Evolutionary conservation across 371 early-diverging fungal genomes (phyloP).

Genomic region (Synchytrium microbalum): DNA sequence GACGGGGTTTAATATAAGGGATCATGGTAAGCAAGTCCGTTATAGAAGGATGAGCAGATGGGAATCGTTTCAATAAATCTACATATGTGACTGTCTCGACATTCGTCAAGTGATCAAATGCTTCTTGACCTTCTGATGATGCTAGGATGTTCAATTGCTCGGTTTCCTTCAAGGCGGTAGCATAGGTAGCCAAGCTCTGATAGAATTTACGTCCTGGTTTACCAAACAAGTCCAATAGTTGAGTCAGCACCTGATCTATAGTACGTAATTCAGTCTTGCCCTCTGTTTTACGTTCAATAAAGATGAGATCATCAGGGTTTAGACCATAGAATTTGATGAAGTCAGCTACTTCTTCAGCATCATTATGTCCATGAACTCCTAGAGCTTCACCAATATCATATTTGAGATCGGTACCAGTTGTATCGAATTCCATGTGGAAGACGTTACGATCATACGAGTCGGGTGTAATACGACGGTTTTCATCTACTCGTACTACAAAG

Average conservation of each 20-base stretch:
- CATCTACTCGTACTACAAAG: constrained; percentile 59
- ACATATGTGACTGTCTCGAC: constrained; percentile 74
- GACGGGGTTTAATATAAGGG: constrained; percentile 85
- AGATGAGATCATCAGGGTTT: constrained; percentile 53
- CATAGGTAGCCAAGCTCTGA: constrained; percentile 61
- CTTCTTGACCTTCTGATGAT: constrained; percentile 66
- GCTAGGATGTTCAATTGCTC: constrained; percentile 63
- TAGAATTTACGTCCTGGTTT: constrained; percentile 90
- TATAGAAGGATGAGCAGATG: constrained; percentile 69
- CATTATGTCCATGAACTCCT: constrained; percentile 87
- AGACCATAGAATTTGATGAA: constrained; percentile 70
- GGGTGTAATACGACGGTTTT: constrained; percentile 78
- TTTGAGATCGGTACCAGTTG: constrained; percentile 60
- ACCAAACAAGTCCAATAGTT: constrained; percentile 84
- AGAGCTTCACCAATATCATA: constrained; percentile 90
- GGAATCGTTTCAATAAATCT: constrained; percentile 77
- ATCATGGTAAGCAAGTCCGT: constrained; percentile 61
- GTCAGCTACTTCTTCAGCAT: constrained; percentile 55
- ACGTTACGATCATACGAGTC: constrained; percentile 82
- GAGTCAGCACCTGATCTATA: constrained; percentile 69
- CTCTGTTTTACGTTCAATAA: constrained; percentile 37
- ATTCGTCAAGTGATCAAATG: constrained; percentile 72
- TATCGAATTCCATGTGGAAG: constrained; percentile 92
- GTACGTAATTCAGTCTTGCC: constrained; percentile 55
- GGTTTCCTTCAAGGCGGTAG: constrained; percentile 62